A percentile compares a stretch with the other conserved stretches of the same genome.
Evolutionary conservation across 2,329 filamentous ascomycete genomes (phyloP).

Genomic region (Phialocephala sp.): DNA sequence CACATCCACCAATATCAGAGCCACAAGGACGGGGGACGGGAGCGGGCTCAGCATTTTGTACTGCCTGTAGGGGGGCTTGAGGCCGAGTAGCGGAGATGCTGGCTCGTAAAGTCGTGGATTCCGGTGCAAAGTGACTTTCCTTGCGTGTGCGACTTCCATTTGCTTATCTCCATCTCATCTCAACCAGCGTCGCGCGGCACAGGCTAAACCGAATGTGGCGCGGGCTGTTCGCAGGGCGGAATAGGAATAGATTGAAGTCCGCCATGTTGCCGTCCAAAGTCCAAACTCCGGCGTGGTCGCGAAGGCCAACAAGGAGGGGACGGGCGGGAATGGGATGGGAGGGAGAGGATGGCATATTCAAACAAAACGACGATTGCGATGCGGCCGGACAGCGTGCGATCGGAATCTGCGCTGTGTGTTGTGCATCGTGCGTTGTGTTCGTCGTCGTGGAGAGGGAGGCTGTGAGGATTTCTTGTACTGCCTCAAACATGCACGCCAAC

Average conservation of each 20-base stretch:
- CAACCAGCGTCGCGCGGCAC: constrained; percentile 3
- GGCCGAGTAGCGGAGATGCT: neutral
- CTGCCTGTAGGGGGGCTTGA: constrained; percentile 5
- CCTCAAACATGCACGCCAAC: neutral
- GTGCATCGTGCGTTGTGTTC: neutral
- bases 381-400: neutral
- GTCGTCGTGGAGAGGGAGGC: constrained; percentile 10
- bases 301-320: neutral
- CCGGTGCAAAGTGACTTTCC: neutral
- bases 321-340: neutral
- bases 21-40: neutral
- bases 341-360: neutral
- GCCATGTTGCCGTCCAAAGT: neutral
- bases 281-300: neutral
- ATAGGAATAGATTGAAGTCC: constrained; percentile 7
- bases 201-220: constrained; percentile 3
- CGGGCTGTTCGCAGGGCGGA: constrained; percentile 12
- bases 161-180: constrained; percentile 9
- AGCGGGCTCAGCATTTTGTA: neutral
- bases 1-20: neutral
- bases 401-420: constrained; percentile 3
- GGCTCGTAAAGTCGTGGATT: neutral
- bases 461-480: constrained; percentile 4
- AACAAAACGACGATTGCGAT: neutral
- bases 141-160: neutral